phyloP scores from a whole-genome alignment of 345 rosid species.

The Eucalyptus melliodora region DNA sequence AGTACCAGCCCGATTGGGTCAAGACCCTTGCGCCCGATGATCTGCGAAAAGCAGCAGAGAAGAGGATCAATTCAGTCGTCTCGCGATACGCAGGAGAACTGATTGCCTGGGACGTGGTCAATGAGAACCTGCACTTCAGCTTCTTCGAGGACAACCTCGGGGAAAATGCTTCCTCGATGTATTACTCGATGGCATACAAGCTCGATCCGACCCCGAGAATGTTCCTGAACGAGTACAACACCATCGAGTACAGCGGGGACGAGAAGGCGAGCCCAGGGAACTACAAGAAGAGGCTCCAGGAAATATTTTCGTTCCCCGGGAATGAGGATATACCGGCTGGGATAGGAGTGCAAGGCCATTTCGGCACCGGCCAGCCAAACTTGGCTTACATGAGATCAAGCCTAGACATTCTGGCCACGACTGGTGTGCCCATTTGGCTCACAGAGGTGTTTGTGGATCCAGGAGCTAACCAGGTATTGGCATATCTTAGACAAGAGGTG shows the following conservation, averaged over 20 bases:
- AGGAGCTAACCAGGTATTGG: slow-evolving; percentile 21
- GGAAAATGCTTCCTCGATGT: slow-evolving; percentile 30
- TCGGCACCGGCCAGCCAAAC: slow-evolving; percentile 35
- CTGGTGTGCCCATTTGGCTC: slow-evolving; percentile 69
- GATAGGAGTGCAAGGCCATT: slow-evolving; percentile 77
- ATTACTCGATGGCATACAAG: slow-evolving; percentile 17
- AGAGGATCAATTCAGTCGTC: slow-evolving; percentile 48
- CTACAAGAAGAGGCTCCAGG: slow-evolving; percentile 28
- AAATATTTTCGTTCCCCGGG: slow-evolving; percentile 42
- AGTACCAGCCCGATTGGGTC: slow-evolving; percentile 63
- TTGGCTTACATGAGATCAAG: slow-evolving; percentile 66
- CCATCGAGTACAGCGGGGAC: slow-evolving; percentile 40
- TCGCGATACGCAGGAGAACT: slow-evolving; percentile 51
- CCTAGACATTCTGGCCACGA: slow-evolving; percentile 48
- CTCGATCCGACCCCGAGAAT: slow-evolving; percentile 40
- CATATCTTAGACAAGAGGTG: background rate
- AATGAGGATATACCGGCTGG: slow-evolving; percentile 26
- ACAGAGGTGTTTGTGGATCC: slow-evolving; percentile 46
- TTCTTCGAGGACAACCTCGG: slow-evolving; percentile 73
- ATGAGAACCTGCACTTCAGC: slow-evolving; percentile 69
- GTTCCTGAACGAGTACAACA: slow-evolving; percentile 76
- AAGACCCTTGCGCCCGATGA: slow-evolving; percentile 15
- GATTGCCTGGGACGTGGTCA: slow-evolving; percentile 79
- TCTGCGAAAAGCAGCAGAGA: slow-evolving; percentile 21
- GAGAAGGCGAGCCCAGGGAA: slow-evolving; percentile 5